Percentiles rank a stretch among this genome's conserved stretches.
Conservation (phyloP, 139 green algal genomes). For the Auxenochlorella pyrenoidosa region DNA sequence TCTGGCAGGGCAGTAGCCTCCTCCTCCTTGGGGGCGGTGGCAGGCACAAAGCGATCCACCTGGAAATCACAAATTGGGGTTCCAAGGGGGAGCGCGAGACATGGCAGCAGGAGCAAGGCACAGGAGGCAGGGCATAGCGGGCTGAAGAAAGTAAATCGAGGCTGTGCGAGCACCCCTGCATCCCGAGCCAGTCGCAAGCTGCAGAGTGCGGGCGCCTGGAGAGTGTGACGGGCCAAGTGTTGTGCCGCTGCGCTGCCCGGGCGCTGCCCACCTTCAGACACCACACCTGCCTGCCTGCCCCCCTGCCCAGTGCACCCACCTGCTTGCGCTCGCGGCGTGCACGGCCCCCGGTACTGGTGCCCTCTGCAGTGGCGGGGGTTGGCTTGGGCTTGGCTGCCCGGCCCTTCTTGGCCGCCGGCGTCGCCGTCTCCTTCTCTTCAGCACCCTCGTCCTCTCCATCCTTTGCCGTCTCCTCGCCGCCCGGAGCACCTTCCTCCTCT, state of each 20-base stretch:
- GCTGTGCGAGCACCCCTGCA: too few species aligned
- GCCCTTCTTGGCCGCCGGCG: conserved; percentile 2
- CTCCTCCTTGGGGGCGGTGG: conserved; percentile 6
- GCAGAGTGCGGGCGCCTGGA: too few species aligned
- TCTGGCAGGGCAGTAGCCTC: conserved; percentile 28
- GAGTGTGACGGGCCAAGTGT: too few species aligned
- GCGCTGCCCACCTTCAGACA: too few species aligned
- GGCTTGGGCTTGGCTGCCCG: background rate
- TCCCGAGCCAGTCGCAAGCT: too few species aligned
- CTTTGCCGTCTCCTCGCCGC: background rate
- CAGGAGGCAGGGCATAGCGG: background rate
- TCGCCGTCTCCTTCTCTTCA: background rate
- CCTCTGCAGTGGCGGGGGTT: background rate
- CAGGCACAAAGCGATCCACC: conserved; percentile 39
- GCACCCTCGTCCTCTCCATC: background rate
- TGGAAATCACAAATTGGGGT: too few species aligned
- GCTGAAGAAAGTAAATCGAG: too few species aligned
- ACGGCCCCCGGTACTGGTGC: conserved; percentile 30
- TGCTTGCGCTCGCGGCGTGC: conserved; percentile 43
- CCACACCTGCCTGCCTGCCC: too few species aligned
- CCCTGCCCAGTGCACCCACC: background rate
- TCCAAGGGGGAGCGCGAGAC: too few species aligned
- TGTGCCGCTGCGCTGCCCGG: too few species aligned
- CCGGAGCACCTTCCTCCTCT: background rate
- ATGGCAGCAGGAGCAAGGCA: too few species aligned